Evolutionary conservation across 2,329 filamentous ascomycete genomes (phyloP).

Genomic region (Trichophyton verrucosum): DNA sequence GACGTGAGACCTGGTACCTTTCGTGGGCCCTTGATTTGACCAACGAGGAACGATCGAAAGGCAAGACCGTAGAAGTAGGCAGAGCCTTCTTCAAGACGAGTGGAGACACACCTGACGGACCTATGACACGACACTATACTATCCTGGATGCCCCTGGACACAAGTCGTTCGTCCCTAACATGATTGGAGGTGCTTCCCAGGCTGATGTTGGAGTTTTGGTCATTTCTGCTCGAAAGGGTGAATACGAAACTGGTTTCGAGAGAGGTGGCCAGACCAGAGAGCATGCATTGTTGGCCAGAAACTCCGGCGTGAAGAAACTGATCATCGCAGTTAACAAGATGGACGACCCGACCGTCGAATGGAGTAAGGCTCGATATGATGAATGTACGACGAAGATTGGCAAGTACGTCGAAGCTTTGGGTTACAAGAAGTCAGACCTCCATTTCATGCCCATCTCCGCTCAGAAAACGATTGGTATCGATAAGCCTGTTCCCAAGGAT

Average conservation of each 20-base stretch:
- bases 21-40: conserved; percentile 97
- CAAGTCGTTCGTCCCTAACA: conserved; percentile 95
- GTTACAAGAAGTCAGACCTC: conserved; percentile 91
- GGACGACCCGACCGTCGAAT: conserved; percentile 93
- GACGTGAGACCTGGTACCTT: conserved; percentile 95
- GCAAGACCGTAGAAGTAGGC: conserved; percentile 96
- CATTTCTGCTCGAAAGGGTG: conserved; percentile 91
- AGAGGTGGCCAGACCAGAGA: conserved; percentile 93
- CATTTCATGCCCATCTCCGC: conserved; percentile 95
- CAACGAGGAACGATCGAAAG: conserved; percentile 89
- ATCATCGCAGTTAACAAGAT: conserved; percentile 97
- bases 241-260: conserved; percentile 98
- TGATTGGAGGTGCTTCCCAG: conserved; percentile 92
- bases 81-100: conserved; percentile 85
- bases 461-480: conserved; percentile 74
- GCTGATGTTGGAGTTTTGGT: conserved; percentile 91
- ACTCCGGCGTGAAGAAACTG: conserved; percentile 94
- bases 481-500: conserved; percentile 67
- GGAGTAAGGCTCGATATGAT: conserved; percentile 83
- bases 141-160: conserved; percentile 94
- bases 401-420: conserved; percentile 79
- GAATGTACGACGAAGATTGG: conserved; percentile 85
- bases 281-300: conserved; percentile 96
- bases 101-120: conserved; percentile 25
- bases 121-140: conserved; percentile 83